Base-by-base conservation (phyloP, 306 rosid species). In the Gynostemma pentaphyllum region DNA sequence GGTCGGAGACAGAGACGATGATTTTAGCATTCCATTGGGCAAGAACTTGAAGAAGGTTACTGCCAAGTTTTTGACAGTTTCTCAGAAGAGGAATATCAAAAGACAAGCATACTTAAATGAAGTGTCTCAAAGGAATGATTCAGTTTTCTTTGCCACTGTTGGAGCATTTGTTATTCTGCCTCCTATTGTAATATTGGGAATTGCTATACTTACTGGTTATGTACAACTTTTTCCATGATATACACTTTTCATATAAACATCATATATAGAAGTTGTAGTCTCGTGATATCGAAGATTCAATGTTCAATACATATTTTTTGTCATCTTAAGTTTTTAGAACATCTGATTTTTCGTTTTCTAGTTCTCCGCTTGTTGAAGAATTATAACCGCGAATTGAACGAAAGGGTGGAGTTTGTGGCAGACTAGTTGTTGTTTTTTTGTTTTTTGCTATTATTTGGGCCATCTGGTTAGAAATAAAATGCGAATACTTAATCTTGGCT, bases 81-180 rank as follows among this genome's bases (percentile, higher is more conserved):
- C 99, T 29, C 99, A 92, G 73, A 92, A 60, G 84, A 83, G 99
- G 76, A 92, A 92, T 70, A 88, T 92, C 75, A 84, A 11, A 75
- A 86, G 99, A 74, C 99, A 92, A 51, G 67, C 78, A 67, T 88
- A 92, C 76, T 72, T 92, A 48, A 37, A 86, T 19, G 88, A 88
- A 80, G 95, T 88, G 11, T 84, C 99, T 60, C 87, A 82, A 48
- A 88, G 99, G 76, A 92, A 88, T 72, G 99, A 88, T 69, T 76
- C 96, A 2, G 86, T 71, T 56, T 82, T 88, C 82, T 92, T 92
- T 68, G 94, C 99, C 68, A 88, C 94, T 29, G 77, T 88, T 69
- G 99, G 94, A 72, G 96, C 95, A 39, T 92, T 86, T 76, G 81
- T 92, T 67, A 67, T 92, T 81, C 87, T 92, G 69, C 99, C 99